Percentiles rank a stretch among this genome's conserved stretches.
These are phyloP conservation scores for Nemania bipapillata DNA, from an alignment of 2,329 filamentous ascomycete species.

Conservation along the genomic window DNA sequence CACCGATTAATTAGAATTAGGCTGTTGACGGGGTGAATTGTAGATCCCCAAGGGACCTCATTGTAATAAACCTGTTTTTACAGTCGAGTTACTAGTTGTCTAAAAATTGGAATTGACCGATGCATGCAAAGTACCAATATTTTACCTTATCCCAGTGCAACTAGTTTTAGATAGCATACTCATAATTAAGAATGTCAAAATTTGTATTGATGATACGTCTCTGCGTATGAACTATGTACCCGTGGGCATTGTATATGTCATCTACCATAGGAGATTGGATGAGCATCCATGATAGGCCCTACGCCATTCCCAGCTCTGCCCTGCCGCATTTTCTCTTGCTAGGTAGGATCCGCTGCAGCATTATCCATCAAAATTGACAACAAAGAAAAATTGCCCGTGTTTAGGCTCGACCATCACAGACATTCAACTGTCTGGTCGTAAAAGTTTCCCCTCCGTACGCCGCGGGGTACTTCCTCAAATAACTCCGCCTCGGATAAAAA, in stretches of 20 bases:
- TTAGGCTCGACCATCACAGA: constrained; percentile 4
- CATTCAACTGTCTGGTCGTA: constrained; percentile 9
- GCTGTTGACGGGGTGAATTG: constrained; percentile 18
- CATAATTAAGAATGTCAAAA: neutral
- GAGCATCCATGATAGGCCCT: neutral
- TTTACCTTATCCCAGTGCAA: neutral
- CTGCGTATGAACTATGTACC: neutral
- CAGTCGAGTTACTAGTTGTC: neutral
- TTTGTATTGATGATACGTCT: neutral
- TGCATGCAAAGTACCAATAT: neutral
- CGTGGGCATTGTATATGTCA: neutral
- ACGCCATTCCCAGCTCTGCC: neutral
- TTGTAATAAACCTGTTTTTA: neutral
- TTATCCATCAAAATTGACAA: constrained; percentile 5
- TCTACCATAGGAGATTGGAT: constrained; percentile 3
- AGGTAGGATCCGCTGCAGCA: neutral
- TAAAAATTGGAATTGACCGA: neutral
- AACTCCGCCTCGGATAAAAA: constrained; percentile 15
- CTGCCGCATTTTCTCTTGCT: constrained; percentile 5
- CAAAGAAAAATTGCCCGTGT: constrained; percentile 29
- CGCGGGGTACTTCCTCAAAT: constrained; percentile 12
- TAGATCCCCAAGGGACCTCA: neutral
- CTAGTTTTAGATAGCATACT: neutral
- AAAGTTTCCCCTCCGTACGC: constrained; percentile 22
- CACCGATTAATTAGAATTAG: constrained; percentile 11